Evolutionary conservation across 2,329 filamentous ascomycete species (phyloP).

Genomic region (Pleomassaria siparia): DNA sequence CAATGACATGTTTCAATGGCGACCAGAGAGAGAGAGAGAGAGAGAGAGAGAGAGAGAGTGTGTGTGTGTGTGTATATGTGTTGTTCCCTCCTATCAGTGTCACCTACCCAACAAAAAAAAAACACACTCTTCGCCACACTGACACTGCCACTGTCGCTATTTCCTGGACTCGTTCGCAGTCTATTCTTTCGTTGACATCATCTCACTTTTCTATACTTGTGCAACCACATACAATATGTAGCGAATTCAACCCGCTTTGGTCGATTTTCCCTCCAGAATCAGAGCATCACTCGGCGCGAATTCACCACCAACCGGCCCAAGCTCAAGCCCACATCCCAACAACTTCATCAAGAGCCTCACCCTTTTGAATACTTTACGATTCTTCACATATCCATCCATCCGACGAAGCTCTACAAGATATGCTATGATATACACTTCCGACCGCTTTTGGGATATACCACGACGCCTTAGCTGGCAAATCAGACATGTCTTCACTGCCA

Average conservation of each 20-base stretch:
- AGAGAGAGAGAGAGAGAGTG: too few relatives aligned
- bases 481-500: slow-evolving; percentile 23
- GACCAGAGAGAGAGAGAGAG: too few relatives aligned
- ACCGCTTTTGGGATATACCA: neutral
- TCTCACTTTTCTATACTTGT: neutral
- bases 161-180: slow-evolving; percentile 6
- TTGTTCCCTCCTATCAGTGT: too few relatives aligned
- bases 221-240: neutral
- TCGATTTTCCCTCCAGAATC: neutral
- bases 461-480: neutral
- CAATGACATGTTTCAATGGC: too few relatives aligned
- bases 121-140: neutral
- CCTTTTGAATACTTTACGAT: neutral
- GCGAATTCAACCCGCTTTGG: neutral
- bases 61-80: too few relatives aligned
- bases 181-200: slow-evolving; percentile 18
- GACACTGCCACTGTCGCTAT: slow-evolving; percentile 2
- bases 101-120: slow-evolving; percentile 4
- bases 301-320: neutral
- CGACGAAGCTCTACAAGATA: neutral
- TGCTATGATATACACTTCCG: neutral
- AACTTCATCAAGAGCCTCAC: neutral
- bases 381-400: neutral
- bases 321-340: neutral
- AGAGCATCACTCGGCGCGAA: neutral